Evolutionary conservation across 2,329 filamentous ascomycete genomes (phyloP).

Genomic region (Nothopassalora personata): DNA sequence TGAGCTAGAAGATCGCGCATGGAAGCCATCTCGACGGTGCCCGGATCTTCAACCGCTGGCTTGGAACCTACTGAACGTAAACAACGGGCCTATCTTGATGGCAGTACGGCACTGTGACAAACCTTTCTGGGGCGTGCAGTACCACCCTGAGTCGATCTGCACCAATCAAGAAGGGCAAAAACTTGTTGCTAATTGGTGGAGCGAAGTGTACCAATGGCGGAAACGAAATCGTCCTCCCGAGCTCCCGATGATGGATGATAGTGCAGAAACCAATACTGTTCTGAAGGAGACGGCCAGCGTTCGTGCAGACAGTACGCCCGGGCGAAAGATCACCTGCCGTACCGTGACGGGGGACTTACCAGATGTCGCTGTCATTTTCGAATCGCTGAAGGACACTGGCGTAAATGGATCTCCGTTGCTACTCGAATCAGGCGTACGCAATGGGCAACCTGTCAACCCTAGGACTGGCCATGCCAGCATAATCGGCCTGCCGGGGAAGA

Average conservation of each 20-base stretch:
- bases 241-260: neutral
- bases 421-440: conserved; percentile 45
- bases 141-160: conserved; percentile 84
- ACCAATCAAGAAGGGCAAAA: conserved; percentile 62
- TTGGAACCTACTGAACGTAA: conserved; percentile 42
- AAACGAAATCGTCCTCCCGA: neutral
- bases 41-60: conserved; percentile 42
- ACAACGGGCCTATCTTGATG: conserved; percentile 65
- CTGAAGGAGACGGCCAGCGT: neutral
- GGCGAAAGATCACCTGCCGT: neutral
- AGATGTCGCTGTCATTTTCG: conserved; percentile 35
- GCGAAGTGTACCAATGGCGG: conserved; percentile 43
- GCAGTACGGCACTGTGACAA: conserved; percentile 60
- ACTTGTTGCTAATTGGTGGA: conserved; percentile 73
- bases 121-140: conserved; percentile 84
- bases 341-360: neutral
- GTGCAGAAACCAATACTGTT: neutral
- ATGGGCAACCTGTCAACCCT: conserved; percentile 36
- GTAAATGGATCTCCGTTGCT: conserved; percentile 37
- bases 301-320: neutral
- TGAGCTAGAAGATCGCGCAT: conserved; percentile 23
- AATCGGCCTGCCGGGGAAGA: conserved; percentile 57
- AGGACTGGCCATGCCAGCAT: conserved; percentile 65
- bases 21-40: conserved; percentile 35
- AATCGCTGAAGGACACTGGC: conserved; percentile 30